Evolutionary conservation across 75 land plant species (phyloP).

Genomic region (Cryptomeria japonica): DNA sequence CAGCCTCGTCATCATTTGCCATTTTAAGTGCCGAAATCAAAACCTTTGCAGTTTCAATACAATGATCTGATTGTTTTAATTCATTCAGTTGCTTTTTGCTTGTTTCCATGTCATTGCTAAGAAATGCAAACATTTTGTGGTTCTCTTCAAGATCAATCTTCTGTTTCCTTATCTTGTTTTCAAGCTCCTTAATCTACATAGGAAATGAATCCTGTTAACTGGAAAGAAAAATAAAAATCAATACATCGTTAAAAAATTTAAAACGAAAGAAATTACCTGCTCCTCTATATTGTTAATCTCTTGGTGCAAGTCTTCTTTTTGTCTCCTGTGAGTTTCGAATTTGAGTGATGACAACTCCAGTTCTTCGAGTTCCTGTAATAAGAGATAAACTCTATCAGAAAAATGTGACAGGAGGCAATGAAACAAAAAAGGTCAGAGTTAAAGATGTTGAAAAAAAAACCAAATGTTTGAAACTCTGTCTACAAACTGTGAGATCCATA

Average conservation of each 20-base stretch:
- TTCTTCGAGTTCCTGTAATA: slow-evolving; percentile 12
- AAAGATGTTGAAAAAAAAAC: neutral
- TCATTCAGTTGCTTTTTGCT: slow-evolving; percentile 6
- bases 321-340: neutral
- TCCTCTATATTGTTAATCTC: slow-evolving; percentile 14
- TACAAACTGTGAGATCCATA: too few relatives aligned
- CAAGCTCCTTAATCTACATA: slow-evolving; percentile 18
- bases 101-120: slow-evolving; percentile 15
- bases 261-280: neutral
- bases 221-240: neutral
- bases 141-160: slow-evolving; percentile 9
- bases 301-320: neutral
- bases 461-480: neutral
- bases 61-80: neutral
- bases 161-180: slow-evolving; percentile 7
- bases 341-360: slow-evolving; percentile 4
- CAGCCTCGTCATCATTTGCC: slow-evolving; percentile 15
- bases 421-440: neutral
- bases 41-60: neutral
- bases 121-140: neutral
- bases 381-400: neutral
- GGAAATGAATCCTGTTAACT: neutral
- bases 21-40: slow-evolving; percentile 12
- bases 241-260: neutral
- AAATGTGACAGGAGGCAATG: neutral